A percentile compares a stretch with the other conserved stretches of the same genome.
These are phyloP conservation scores for Trametes hirsuta DNA, from an alignment of 1,284 basidiomycete species.

Conservation along the genomic window DNA sequence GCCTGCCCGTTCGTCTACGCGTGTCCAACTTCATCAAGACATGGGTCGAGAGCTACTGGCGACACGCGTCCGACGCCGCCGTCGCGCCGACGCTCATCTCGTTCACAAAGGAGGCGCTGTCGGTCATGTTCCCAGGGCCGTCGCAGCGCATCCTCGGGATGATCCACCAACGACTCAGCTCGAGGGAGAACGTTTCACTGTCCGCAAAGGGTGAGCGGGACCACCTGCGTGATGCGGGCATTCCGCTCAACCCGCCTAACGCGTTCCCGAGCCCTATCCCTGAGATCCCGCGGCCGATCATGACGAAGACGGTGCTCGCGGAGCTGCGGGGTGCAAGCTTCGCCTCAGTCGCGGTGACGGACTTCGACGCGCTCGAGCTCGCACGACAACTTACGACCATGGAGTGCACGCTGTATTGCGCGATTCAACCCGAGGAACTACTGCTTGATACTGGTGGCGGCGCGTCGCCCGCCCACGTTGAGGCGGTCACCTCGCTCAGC, in stretches of 20 bases:
- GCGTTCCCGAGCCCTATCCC: conserved; percentile 42
- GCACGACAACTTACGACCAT: conserved; percentile 95
- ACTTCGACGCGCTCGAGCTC: conserved; percentile 92
- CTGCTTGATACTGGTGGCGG: conserved; percentile 74
- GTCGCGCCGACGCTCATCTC: conserved; percentile 62
- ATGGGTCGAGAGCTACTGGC: conserved; percentile 95
- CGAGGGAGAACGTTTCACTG: conserved; percentile 41
- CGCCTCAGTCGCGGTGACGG: conserved; percentile 70
- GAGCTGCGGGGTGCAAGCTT: conserved; percentile 64
- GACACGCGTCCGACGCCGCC: conserved; percentile 63
- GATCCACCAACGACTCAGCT: conserved; percentile 50
- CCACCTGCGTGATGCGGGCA: conserved; percentile 66
- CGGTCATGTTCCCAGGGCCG: conserved; percentile 66
- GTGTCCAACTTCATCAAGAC: conserved; percentile 91
- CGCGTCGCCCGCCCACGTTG: conserved; percentile 69
- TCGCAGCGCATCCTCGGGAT: conserved; percentile 78
- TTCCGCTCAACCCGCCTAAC: conserved; percentile 67
- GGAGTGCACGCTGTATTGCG: conserved; percentile 87
- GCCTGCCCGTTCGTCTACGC: conserved; percentile 85
- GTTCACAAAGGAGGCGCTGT: conserved; percentile 68
- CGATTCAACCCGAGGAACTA: conserved; percentile 83
- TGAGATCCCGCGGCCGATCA: conserved; percentile 79
- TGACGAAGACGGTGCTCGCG: conserved; percentile 81
- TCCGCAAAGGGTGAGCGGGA: conserved; percentile 68
- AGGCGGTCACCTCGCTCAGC: conserved; percentile 86